Percentiles rank a stretch among this genome's conserved stretches.
These are phyloP conservation scores for Hanseniaspora vineae DNA, from an alignment of 805 yeast species.

Conservation along the genomic window DNA sequence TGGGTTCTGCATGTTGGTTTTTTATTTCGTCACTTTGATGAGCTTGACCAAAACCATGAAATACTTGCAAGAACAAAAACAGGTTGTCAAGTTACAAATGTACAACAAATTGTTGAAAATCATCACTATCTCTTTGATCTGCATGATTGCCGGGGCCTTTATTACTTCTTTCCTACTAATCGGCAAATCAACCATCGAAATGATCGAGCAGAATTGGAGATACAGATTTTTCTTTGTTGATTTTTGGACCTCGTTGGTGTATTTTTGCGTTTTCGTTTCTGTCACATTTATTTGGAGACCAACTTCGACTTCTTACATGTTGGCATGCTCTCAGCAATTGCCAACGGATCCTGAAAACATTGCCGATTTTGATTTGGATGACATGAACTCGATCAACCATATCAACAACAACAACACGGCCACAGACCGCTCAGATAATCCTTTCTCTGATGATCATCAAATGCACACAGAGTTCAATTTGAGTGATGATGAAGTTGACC, in stretches of 20 bases:
- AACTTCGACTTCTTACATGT: slow-evolving; percentile 84
- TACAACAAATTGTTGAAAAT: slow-evolving; percentile 68
- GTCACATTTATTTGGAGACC: slow-evolving; percentile 96
- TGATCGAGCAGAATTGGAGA: slow-evolving; percentile 85
- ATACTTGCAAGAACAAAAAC: slow-evolving; percentile 71
- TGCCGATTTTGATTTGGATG: slow-evolving; percentile 54
- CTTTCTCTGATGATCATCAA: slow-evolving; percentile 2
- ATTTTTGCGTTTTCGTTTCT: slow-evolving; percentile 69
- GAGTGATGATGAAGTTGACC: slow-evolving; percentile 5
- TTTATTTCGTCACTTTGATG: slow-evolving; percentile 62
- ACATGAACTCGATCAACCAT: slow-evolving; percentile 31
- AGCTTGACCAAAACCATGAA: slow-evolving; percentile 66
- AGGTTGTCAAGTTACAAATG: slow-evolving; percentile 79
- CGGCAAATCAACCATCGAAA: slow-evolving; percentile 61
- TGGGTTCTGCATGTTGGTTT: slow-evolving; percentile 50
- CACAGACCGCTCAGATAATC: slow-evolving; percentile 15
- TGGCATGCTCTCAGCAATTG: slow-evolving; percentile 87
- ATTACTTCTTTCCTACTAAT: slow-evolving; percentile 57
- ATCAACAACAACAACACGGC: slow-evolving; percentile 26
- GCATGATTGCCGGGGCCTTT: slow-evolving; percentile 58
- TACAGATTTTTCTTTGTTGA: slow-evolving; percentile 77
- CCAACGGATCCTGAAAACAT: slow-evolving; percentile 68
- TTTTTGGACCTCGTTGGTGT: slow-evolving; percentile 90
- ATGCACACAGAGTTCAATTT: slow-evolving; percentile 1
- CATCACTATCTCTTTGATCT: slow-evolving; percentile 56